phyloP scores from a whole-genome alignment of 768 basidiomycete species.

The Leucogyrophana mollusca region DNA sequence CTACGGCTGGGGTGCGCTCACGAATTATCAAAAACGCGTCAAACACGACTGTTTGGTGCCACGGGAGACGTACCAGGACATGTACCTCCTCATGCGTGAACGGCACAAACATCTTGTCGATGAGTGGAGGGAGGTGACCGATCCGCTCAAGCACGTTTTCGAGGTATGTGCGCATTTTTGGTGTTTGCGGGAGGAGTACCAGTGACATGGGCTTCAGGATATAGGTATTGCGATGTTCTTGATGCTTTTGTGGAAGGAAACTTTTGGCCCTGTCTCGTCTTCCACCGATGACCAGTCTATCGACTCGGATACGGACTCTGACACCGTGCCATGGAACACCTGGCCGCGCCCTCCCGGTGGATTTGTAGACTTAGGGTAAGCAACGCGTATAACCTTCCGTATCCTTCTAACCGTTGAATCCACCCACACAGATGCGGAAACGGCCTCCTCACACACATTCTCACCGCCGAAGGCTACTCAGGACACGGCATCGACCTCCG shows the following conservation, averaged over 20 bases:
- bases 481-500: slow-evolving; percentile 88
- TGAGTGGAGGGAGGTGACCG: slow-evolving; percentile 81
- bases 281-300: slow-evolving; percentile 5
- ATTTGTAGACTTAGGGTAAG: slow-evolving; percentile 86
- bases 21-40: no score
- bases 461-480: slow-evolving; percentile 76
- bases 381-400: neutral
- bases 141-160: no score
- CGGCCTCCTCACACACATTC: slow-evolving; percentile 87
- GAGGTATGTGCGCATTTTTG: slow-evolving; percentile 76
- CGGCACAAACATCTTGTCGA: slow-evolving; percentile 74
- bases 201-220: slow-evolving; percentile 70
- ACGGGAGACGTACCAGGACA: slow-evolving; percentile 89
- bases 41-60: no score
- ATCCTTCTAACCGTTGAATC: neutral
- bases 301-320: slow-evolving; percentile 4
- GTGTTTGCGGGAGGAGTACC: slow-evolving; percentile 70
- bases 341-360: slow-evolving; percentile 85
- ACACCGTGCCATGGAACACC: slow-evolving; percentile 52
- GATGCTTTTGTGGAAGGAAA: slow-evolving; percentile 85
- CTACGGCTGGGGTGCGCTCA: no score
- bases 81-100: slow-evolving; percentile 86
- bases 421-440: slow-evolving; percentile 75
- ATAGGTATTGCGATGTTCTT: no score
- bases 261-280: slow-evolving; percentile 50